Conservation (phyloP, 495 filamentous ascomycete species). For the Podospora anserina region DNA sequence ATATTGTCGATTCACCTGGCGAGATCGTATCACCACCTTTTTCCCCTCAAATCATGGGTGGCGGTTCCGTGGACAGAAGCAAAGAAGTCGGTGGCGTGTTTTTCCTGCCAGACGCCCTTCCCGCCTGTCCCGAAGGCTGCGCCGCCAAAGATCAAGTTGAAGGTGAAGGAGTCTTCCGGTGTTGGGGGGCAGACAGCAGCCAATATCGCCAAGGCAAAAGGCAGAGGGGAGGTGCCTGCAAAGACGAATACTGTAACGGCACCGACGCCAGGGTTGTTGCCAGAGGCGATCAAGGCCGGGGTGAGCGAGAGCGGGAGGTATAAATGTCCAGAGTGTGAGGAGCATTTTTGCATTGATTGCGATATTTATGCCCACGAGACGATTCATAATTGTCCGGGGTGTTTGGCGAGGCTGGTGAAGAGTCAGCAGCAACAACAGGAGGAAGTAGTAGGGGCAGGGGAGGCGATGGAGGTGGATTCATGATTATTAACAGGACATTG, state of each 20-base stretch:
- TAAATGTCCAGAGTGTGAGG: slow-evolving; percentile 74
- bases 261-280: neutral
- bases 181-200: neutral
- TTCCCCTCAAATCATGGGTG: slow-evolving; percentile 85
- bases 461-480: slow-evolving; percentile 41
- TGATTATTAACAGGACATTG: slow-evolving; percentile 6
- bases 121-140: slow-evolving; percentile 34
- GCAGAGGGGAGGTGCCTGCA: slow-evolving; percentile 11
- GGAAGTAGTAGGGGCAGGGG: slow-evolving; percentile 1
- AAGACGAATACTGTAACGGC: neutral
- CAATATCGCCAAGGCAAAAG: slow-evolving; percentile 15
- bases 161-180: slow-evolving; percentile 19
- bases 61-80: slow-evolving; percentile 83
- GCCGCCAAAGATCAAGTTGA: slow-evolving; percentile 9
- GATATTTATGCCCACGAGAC: slow-evolving; percentile 92
- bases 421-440: slow-evolving; percentile 46
- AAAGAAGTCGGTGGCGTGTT: slow-evolving; percentile 48
- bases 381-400: slow-evolving; percentile 93
- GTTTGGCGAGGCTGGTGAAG: slow-evolving; percentile 47
- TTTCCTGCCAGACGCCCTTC: slow-evolving; percentile 52
- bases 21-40: slow-evolving; percentile 91
- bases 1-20: slow-evolving; percentile 95
- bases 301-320: slow-evolving; percentile 87
- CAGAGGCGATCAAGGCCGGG: slow-evolving; percentile 42
- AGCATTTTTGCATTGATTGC: slow-evolving; percentile 97